Evolutionary conservation across 257 asterid species (phyloP).

Genomic region (Solanum sejunctum): DNA sequence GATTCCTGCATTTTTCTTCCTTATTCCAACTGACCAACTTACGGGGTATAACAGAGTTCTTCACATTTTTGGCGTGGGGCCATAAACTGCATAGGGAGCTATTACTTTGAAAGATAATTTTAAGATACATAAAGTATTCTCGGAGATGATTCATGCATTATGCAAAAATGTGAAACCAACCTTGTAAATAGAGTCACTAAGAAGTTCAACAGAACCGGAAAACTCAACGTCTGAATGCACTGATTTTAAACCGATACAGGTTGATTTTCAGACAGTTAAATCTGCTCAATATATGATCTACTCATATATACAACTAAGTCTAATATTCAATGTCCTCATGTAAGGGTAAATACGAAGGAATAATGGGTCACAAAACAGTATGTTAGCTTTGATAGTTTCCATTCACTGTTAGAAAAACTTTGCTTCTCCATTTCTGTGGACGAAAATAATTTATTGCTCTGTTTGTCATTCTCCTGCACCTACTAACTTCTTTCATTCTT

Average conservation of each 20-base stretch:
- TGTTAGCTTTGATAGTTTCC: background rate
- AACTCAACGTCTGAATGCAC: background rate
- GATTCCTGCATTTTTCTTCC: no score
- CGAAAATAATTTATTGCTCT: background rate
- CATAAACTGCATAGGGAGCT: background rate
- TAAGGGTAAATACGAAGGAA: background rate
- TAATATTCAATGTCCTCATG: background rate
- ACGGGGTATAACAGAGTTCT: background rate
- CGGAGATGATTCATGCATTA: background rate
- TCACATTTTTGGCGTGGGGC: background rate
- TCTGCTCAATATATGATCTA: background rate
- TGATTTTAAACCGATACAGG: background rate
- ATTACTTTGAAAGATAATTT: background rate
- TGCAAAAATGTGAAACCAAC: background rate
- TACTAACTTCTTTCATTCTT: background rate
- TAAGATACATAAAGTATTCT: background rate
- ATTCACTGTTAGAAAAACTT: background rate
- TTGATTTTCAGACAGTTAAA: background rate
- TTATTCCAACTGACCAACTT: no score
- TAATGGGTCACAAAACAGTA: background rate
- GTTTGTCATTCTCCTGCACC: background rate
- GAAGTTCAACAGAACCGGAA: background rate
- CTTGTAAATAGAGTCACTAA: background rate
- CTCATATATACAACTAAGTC: background rate
- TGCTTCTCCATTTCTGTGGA: background rate